Evolutionary conservation across 1,139 yeast species (phyloP), one percentile per base, ranked within the genome.

Genomic region (Spathaspora sp.): DNA sequence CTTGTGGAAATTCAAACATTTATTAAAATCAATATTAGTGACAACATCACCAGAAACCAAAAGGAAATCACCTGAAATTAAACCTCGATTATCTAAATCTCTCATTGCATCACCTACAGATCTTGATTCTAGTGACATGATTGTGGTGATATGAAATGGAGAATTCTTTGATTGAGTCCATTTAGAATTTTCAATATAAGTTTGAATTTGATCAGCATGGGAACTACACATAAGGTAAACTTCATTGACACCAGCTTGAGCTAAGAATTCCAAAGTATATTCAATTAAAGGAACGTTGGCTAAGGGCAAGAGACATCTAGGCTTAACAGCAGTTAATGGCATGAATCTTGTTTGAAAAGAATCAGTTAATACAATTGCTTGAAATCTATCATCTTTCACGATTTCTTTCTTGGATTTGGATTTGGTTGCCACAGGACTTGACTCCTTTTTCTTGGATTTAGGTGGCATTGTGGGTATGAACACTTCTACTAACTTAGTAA

Each of bases 81-180:
- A 70, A 1, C 97, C 97, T 60, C 96, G 78, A 51, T 89, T 85
- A 64, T 93, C 99, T 51, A 93, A 72, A 62, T 91, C 98, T 64
- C 99, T 80, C 95, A 93, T 86, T 26, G 96, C 96, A 70, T 93
- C 99, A 53, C 99, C 99, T 5, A 91, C 95, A 16, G 96, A 88
- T 63, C 91, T 74, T 13, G 95, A 84, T 63, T 91, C 97, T 39
- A 90, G 81, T n/a, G 95, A 81, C 74, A 88, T 80, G 44, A 93
- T 79, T 3, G 95, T 85, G 43, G 82, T 81, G 40, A 93, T 76
- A 47, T 80, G 77, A 66, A 93, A 91, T 1, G 97, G 97, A 2
- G 95, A 80, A 59, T 83, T 81, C 2, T 84, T 74, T 17, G 70
- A 59, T 8, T 38, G 15, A 8, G 26, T 26, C 98, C 98, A 93